phyloP scores from a whole-genome alignment of 306 rosid genomes.

The Canavalia ensiformis region DNA sequence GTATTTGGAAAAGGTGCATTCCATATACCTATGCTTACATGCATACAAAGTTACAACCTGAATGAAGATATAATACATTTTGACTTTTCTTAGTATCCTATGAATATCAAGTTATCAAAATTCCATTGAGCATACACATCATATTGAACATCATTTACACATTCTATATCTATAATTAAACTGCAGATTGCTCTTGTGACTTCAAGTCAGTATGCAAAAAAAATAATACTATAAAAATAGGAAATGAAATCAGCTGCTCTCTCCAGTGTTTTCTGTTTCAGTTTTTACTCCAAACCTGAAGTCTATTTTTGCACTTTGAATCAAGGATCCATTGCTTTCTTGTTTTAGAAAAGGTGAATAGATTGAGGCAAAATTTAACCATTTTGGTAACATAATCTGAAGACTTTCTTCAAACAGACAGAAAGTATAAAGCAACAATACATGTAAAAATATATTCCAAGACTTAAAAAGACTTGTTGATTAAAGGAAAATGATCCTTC shows the following conservation, averaged over 20 bases:
- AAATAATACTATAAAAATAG: neutral
- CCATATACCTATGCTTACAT: neutral
- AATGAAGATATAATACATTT: neutral
- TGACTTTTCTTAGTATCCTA: neutral
- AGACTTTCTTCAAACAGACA: neutral
- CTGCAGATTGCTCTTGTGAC: slow-evolving; percentile 1
- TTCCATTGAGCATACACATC: neutral
- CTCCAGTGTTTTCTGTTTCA: neutral
- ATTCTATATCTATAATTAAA: slow-evolving; percentile 12
- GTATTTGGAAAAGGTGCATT: slow-evolving; percentile 7
- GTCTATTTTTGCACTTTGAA: slow-evolving; percentile 2
- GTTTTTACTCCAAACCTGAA: neutral
- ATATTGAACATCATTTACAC: neutral
- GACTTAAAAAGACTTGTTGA: neutral
- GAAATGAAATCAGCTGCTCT: neutral
- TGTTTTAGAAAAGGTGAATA: neutral
- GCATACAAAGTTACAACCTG: neutral
- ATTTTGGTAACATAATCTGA: neutral
- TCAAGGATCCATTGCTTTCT: neutral
- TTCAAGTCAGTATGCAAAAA: neutral
- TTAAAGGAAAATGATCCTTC: neutral
- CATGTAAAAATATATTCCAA: neutral
- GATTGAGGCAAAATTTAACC: neutral
- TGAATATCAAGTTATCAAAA: neutral
- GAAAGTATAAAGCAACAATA: neutral